Evolutionary conservation across 192 early-diverging fungal genomes (phyloP).

Genomic region (Coemansia sp.): DNA sequence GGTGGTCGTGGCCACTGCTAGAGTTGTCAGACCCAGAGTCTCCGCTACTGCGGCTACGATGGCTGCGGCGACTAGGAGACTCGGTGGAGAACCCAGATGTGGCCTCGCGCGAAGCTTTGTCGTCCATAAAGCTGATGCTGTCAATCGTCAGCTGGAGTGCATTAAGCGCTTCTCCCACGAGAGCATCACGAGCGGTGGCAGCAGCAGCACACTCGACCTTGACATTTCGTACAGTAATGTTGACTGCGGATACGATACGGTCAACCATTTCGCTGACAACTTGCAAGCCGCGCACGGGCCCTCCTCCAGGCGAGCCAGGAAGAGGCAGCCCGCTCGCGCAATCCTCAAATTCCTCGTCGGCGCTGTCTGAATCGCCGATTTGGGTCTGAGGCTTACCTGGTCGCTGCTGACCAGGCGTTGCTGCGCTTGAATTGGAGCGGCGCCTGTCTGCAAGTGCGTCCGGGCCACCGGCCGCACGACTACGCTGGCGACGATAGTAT

Average conservation of each 20-base stretch:
- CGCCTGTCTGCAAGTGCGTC: not conserved
- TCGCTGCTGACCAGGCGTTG: not conserved
- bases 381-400: not conserved
- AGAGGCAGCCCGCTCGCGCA: conserved; percentile 27
- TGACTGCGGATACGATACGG: conserved; percentile 77
- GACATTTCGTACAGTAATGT: conserved; percentile 59
- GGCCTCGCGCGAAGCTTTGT: conserved; percentile 22
- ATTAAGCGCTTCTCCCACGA: conserved; percentile 11
- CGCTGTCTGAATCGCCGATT: conserved; percentile 5
- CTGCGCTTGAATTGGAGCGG: not conserved
- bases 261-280: conserved; percentile 80
- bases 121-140: conserved; percentile 46
- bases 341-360: conserved; percentile 26
- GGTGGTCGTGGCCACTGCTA: conserved; percentile 26
- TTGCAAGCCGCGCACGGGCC: conserved; percentile 64
- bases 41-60: conserved; percentile 15
- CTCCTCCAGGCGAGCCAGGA: conserved; percentile 31
- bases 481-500: conserved; percentile 21
- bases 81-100: conserved; percentile 4
- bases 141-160: conserved; percentile 49
- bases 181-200: conserved; percentile 21
- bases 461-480: not conserved
- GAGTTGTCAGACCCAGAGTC: conserved; percentile 12
- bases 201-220: conserved; percentile 28
- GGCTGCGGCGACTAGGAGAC: conserved; percentile 8